These are phyloP conservation scores for Hansfordia pulvinata DNA, from an alignment of 2,329 filamentous ascomycete species.

Conservation along the genomic window DNA sequence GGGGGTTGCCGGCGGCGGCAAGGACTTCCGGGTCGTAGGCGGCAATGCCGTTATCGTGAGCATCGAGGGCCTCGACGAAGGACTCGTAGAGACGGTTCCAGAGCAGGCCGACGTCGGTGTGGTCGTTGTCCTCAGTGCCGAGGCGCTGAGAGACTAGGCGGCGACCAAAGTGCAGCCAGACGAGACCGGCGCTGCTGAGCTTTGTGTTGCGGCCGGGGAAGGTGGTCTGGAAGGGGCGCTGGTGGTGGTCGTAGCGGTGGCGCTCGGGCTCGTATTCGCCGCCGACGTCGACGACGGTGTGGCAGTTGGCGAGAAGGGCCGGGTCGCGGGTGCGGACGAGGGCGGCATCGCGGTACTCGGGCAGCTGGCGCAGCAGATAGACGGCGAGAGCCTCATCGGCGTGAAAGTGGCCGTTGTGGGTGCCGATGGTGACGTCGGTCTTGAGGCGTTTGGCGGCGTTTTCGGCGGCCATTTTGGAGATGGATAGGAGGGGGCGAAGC, in stretches of 20 bases:
- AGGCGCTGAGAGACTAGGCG: slow-evolving; percentile 56
- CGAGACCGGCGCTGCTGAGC: slow-evolving; percentile 83
- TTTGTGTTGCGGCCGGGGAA: slow-evolving; percentile 80
- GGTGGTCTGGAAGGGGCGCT: slow-evolving; percentile 74
- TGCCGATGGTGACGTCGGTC: slow-evolving; percentile 69
- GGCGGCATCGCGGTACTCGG: slow-evolving; percentile 57
- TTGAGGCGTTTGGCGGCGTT: slow-evolving; percentile 72
- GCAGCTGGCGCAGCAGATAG: slow-evolving; percentile 84
- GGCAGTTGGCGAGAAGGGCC: slow-evolving; percentile 61
- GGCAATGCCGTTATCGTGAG: slow-evolving; percentile 91
- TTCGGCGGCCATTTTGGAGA: slow-evolving; percentile 45
- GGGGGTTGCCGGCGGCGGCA: slow-evolving; percentile 53
- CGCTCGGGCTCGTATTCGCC: slow-evolving; percentile 70
- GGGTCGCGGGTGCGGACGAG: slow-evolving; percentile 85
- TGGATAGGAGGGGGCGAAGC: slow-evolving; percentile 22
- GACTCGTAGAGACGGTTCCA: slow-evolving; percentile 84
- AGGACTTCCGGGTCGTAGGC: slow-evolving; percentile 63
- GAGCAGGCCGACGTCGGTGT: slow-evolving; percentile 62
- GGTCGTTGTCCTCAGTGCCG: slow-evolving; percentile 43
- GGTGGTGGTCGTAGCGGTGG: slow-evolving; percentile 93
- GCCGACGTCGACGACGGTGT: slow-evolving; percentile 96
- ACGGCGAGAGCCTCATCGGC: slow-evolving; percentile 96
- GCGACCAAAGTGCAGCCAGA: slow-evolving; percentile 91
- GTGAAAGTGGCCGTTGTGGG: slow-evolving; percentile 97
- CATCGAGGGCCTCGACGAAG: slow-evolving; percentile 92